These are phyloP conservation scores for Aspergillus udagawae DNA, from an alignment of 2,329 filamentous ascomycete genomes.

Conservation along the genomic window DNA sequence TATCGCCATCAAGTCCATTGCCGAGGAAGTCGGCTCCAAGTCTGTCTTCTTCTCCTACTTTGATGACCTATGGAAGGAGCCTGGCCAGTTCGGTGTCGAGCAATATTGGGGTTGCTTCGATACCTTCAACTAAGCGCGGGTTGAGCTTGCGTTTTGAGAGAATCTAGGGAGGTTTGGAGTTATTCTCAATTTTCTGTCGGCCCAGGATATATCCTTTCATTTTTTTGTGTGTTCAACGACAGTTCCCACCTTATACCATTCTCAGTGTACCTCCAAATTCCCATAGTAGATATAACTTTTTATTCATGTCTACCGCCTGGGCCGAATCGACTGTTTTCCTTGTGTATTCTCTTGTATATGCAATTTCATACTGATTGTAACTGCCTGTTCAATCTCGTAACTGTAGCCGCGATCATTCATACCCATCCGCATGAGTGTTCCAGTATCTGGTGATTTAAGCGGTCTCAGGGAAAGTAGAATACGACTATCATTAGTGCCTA, in stretches of 20 bases:
- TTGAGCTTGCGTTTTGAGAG: constrained; percentile 5
- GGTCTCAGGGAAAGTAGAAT: too few species aligned
- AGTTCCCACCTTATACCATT: neutral
- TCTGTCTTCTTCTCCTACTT: constrained; percentile 77
- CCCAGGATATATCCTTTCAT: constrained; percentile 6
- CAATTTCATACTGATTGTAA: constrained; percentile 8
- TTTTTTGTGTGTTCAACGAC: constrained; percentile 1
- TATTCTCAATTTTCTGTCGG: constrained; percentile 10
- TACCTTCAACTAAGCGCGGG: constrained; percentile 42
- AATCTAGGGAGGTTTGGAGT: constrained; percentile 15
- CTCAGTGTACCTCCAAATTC: constrained; percentile 13
- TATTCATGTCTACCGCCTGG: constrained; percentile 23
- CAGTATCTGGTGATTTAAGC: too few species aligned
- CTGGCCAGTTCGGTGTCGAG: constrained; percentile 69
- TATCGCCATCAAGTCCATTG: constrained; percentile 68
- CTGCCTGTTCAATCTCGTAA: constrained; percentile 7
- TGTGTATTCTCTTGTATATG: constrained; percentile 21
- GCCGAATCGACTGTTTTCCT: constrained; percentile 23
- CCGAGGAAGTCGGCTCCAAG: constrained; percentile 60
- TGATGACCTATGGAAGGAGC: constrained; percentile 77
- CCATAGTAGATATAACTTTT: constrained; percentile 18
- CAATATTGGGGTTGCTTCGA: constrained; percentile 68
- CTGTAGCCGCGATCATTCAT: neutral
- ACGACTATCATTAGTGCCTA: too few species aligned
- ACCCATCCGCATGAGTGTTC: neutral